Evolutionary conservation across 495 filamentous ascomycete genomes (phyloP).

Genomic region (Friedmanniomyces endolithicus): DNA sequence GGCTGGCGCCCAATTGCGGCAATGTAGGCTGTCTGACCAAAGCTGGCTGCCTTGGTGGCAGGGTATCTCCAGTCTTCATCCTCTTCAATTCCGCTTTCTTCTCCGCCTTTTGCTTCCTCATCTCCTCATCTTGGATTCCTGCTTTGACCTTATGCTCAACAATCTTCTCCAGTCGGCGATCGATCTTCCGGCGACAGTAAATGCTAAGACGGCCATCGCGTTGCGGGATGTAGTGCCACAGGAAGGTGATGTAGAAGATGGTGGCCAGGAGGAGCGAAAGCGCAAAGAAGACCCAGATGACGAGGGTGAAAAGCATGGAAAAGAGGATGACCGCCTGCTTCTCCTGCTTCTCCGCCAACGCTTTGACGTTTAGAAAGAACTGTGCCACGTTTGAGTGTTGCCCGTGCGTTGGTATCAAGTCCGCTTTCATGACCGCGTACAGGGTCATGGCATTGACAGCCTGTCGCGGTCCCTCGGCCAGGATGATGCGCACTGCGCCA

Average conservation of each 20-base stretch:
- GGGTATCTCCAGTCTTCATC: constrained; percentile 17
- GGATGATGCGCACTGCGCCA: constrained; percentile 74
- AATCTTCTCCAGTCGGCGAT: constrained; percentile 65
- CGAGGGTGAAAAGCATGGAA: constrained; percentile 80
- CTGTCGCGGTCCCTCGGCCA: constrained; percentile 84
- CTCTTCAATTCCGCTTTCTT: constrained; percentile 35
- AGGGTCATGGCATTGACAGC: constrained; percentile 80
- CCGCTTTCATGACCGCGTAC: constrained; percentile 59
- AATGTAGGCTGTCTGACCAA: constrained; percentile 17
- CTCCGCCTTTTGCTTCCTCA: constrained; percentile 42
- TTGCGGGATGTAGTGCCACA: constrained; percentile 77
- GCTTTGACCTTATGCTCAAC: constrained; percentile 73
- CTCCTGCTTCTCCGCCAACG: constrained; percentile 53
- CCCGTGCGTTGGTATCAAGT: constrained; percentile 49
- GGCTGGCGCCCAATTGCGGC: constrained; percentile 14
- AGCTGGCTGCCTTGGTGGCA: constrained; percentile 9
- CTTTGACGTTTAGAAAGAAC: constrained; percentile 49
- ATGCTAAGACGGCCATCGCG: constrained; percentile 63
- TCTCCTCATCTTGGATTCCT: constrained; percentile 65
- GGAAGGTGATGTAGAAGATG: constrained; percentile 70
- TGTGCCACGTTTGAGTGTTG: constrained; percentile 25
- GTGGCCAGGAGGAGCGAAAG: constrained; percentile 59
- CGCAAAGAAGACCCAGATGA: constrained; percentile 78
- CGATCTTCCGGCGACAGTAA: constrained; percentile 84
- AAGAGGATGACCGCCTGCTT: constrained; percentile 68